These are phyloP conservation scores for Fragaria iinumae DNA, from an alignment of 306 rosid genomes.

Conservation along the genomic window DNA sequence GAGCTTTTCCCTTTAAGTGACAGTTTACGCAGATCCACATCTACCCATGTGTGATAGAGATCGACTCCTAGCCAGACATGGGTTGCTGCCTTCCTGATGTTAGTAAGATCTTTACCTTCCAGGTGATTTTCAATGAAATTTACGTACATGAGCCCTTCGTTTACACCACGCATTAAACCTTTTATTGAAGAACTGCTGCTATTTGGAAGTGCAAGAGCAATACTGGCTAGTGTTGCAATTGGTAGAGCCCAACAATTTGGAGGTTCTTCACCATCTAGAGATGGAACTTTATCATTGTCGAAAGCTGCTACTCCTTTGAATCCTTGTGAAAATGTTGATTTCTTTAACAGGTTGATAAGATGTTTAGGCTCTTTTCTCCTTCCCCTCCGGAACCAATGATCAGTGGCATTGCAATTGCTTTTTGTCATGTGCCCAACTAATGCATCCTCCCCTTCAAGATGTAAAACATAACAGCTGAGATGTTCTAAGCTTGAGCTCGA, in stretches of 20 bases:
- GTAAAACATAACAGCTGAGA: constrained; percentile 63
- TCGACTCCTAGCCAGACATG: constrained; percentile 67
- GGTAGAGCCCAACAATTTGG: constrained; percentile 81
- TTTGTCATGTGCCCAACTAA: constrained; percentile 60
- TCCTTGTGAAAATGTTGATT: constrained; percentile 45
- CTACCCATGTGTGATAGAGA: constrained; percentile 66
- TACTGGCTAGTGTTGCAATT: constrained; percentile 66
- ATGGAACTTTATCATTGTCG: constrained; percentile 52
- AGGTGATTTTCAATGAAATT: constrained; percentile 47
- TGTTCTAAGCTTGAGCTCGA: constrained; percentile 38
- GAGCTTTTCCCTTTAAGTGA: constrained; percentile 43
- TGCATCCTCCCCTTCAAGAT: constrained; percentile 84
- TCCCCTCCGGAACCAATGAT: constrained; percentile 62
- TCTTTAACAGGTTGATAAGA: constrained; percentile 52
- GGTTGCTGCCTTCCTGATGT: constrained; percentile 55
- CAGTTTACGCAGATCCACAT: constrained; percentile 56
- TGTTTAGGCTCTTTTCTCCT: constrained; percentile 52
- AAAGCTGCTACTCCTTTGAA: constrained; percentile 57
- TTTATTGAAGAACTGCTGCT: constrained; percentile 25
- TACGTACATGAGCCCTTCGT: constrained; percentile 55
- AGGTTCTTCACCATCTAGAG: constrained; percentile 49
- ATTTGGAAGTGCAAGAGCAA: constrained; percentile 65
- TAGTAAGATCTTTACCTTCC: constrained; percentile 43
- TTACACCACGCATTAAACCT: constrained; percentile 41
- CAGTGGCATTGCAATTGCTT: constrained; percentile 58